Conservation (phyloP, 257 asterid species). For the Solanum habrochaites region DNA sequence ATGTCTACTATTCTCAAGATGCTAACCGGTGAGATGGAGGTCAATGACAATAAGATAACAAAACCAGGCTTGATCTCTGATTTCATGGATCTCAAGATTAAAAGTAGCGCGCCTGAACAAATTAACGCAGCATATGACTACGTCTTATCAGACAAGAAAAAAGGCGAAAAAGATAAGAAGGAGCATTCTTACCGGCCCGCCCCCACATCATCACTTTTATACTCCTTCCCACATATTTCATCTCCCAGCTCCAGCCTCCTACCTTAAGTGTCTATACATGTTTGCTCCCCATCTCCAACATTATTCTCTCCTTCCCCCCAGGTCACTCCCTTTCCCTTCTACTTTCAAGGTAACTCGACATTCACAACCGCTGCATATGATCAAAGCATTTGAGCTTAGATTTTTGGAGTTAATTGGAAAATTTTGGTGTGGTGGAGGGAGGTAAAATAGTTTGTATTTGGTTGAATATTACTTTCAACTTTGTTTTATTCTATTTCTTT, state of each 20-base stretch:
- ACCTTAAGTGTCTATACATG: no score
- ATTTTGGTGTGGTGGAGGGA: background rate
- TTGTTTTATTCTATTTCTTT: background rate
- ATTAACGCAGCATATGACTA: conserved; percentile 12
- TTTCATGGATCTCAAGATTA: conserved; percentile 79
- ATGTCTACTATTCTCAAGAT: conserved; percentile 71
- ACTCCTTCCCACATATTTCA: no score
- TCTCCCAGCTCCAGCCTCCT: no score
- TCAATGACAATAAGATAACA: conserved; percentile 42
- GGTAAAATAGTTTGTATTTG: background rate
- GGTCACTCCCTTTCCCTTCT: no score
- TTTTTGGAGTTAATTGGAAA: background rate
- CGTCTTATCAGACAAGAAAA: conserved; percentile 43
- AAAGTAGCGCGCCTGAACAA: conserved; percentile 14
- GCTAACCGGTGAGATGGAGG: conserved; percentile 44
- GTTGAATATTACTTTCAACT: background rate
- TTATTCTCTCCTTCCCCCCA: no score
- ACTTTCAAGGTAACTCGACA: conserved; percentile 41
- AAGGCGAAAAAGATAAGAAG: no score
- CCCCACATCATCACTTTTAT: no score
- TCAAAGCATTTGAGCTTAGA: conserved; percentile 8
- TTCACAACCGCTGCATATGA: conserved; percentile 13
- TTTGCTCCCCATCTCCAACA: no score
- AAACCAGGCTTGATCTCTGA: conserved; percentile 89
- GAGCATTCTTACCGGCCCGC: no score